Evolutionary conservation across 352 stramenopile genomes (phyloP).

Genomic region (Phytopythium helicoides): DNA sequence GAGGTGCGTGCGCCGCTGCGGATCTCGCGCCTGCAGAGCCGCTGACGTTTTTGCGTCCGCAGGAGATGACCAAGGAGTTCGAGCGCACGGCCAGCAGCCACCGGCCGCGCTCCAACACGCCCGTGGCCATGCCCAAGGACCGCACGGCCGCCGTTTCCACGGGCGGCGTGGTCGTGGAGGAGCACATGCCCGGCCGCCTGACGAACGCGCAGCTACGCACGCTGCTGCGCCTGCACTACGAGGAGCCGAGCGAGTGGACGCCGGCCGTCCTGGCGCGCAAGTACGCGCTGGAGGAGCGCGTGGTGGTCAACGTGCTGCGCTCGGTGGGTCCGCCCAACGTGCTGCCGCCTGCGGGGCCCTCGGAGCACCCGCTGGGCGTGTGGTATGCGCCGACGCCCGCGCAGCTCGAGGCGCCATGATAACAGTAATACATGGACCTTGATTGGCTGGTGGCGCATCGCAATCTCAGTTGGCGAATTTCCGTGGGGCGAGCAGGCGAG

Average conservation of each 20-base stretch:
- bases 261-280: slow-evolving; percentile 41
- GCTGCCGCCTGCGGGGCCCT: slow-evolving; percentile 38
- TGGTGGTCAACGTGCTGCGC: slow-evolving; percentile 23
- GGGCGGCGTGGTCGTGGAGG: slow-evolving; percentile 25
- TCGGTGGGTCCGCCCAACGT: slow-evolving; percentile 55
- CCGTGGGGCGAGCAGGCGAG: neutral
- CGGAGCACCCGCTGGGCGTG: slow-evolving; percentile 55
- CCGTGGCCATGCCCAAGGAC: slow-evolving; percentile 45
- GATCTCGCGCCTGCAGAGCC: neutral
- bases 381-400: slow-evolving; percentile 27
- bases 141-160: slow-evolving; percentile 48
- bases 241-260: slow-evolving; percentile 51
- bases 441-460: no score
- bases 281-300: slow-evolving; percentile 35
- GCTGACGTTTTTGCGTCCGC: neutral
- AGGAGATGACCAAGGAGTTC: slow-evolving; percentile 53
- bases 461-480: no score
- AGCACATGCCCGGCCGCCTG: slow-evolving; percentile 45
- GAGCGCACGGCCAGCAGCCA: slow-evolving; percentile 64
- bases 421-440: neutral
- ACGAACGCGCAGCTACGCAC: slow-evolving; percentile 51
- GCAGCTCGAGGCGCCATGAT: slow-evolving; percentile 3
- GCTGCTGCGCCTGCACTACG: slow-evolving; percentile 63
- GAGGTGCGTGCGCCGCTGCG: slow-evolving; percentile 7
- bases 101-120: slow-evolving; percentile 35